Percentiles rank a stretch among this genome's conserved stretches.
Evolutionary conservation across 2,329 filamentous ascomycete genomes (phyloP).

Genomic region (Cordyceps tenuipes): DNA sequence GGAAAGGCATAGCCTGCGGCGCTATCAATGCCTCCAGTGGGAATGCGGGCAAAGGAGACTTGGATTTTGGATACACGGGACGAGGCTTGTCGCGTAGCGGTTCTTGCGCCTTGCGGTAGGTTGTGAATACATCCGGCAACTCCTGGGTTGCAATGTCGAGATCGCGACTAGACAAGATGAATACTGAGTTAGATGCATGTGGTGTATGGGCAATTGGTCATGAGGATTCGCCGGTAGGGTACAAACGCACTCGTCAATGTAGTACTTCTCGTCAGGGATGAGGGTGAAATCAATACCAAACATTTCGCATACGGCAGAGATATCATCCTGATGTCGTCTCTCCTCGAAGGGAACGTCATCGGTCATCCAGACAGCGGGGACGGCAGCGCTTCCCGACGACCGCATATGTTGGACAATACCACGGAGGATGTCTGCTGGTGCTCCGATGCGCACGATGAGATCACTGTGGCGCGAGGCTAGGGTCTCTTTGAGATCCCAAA

Average conservation of each 20-base stretch:
- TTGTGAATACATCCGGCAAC: constrained; percentile 67
- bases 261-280: constrained; percentile 71
- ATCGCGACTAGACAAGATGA: constrained; percentile 47
- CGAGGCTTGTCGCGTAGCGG: constrained; percentile 60
- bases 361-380: constrained; percentile 65
- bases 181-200: neutral
- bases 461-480: constrained; percentile 52
- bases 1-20: constrained; percentile 53
- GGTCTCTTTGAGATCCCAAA: constrained; percentile 62
- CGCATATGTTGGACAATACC: constrained; percentile 45
- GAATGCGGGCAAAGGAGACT: constrained; percentile 45
- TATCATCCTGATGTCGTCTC: constrained; percentile 49
- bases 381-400: constrained; percentile 27
- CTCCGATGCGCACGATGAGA: constrained; percentile 57
- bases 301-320: constrained; percentile 44
- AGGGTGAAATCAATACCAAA: constrained; percentile 51
- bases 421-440: constrained; percentile 48
- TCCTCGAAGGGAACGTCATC: constrained; percentile 64
- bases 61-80: constrained; percentile 43
- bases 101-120: constrained; percentile 64
- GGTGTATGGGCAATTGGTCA: neutral
- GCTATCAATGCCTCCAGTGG: constrained; percentile 44
- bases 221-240: too few relatives aligned
- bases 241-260: constrained; percentile 63
- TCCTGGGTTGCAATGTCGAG: constrained; percentile 50